Base-by-base conservation (phyloP, 1,284 basidiomycete species). In the Mycena sp. region DNA sequence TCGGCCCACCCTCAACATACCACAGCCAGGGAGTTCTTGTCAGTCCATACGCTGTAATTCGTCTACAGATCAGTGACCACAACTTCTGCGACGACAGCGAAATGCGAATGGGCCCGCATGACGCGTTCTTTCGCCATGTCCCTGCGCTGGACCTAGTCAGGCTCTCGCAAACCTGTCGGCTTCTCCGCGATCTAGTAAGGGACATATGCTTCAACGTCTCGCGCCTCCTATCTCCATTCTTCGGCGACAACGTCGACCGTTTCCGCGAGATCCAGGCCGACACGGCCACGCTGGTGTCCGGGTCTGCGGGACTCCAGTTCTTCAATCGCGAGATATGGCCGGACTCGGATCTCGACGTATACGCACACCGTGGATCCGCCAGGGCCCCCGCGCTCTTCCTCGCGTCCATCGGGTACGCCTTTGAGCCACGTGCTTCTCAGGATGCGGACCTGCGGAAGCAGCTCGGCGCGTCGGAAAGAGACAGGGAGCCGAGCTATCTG, bases 301-400 rank as follows among this genome's bases (percentile, higher is more conserved):
- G 80, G 12, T 80, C 79, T 0, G 71, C 76, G 6, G 78, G 78
- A 0, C 69, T 82, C 2, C 78, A 81, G 44, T 78, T 81, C 63
- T 74, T 81, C 55, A 73, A 76, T 41, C 60, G 76, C 14, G 64
- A 64, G 2, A 58, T 63, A 26, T 80, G 77, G 48, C 58, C 67
- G 0, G 73, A 72, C 0, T 75, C 77, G 0, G 80, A 81, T 52
- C 69, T 81, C 17, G 80, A 81, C 58, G 21, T 80, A 0, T 81
- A 79, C 60, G 68, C 76, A 6, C 70, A 74, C 37, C 68, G 70
- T 4, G 40, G 61, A 4, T 63, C 70, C n/a, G 50, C 56, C 16
- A 0, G 37, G 16, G 25, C 9, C 21, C 14, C 37, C 37, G 12
- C 17, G 28, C 12, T 32, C n/a, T 58, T 52, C 23, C 16, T 52